Percentiles rank a stretch among this genome's conserved stretches.
Conservation (phyloP, 495 filamentous ascomycete genomes). For the Hamigera avellanea region DNA sequence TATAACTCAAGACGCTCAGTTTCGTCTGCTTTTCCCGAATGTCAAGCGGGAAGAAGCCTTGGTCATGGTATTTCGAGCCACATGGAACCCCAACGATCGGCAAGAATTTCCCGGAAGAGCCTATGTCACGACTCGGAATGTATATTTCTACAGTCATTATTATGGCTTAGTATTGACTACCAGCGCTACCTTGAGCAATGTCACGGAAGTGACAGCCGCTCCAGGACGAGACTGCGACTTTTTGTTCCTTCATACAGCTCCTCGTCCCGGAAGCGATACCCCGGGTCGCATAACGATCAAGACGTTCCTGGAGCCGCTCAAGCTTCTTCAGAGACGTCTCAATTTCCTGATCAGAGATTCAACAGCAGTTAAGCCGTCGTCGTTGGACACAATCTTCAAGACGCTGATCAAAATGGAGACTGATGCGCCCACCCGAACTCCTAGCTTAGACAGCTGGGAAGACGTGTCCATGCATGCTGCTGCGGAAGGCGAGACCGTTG, state of each 20-base stretch:
- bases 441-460: constrained; percentile 89
- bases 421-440: constrained; percentile 47
- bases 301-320: constrained; percentile 80
- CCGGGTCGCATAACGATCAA: constrained; percentile 73
- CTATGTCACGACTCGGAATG: constrained; percentile 72
- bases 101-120: constrained; percentile 80
- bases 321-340: constrained; percentile 68
- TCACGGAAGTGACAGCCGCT: constrained; percentile 81
- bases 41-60: constrained; percentile 63
- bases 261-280: constrained; percentile 44
- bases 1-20: constrained; percentile 83
- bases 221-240: constrained; percentile 88
- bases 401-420: constrained; percentile 57
- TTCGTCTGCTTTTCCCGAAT: constrained; percentile 78
- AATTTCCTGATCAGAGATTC: constrained; percentile 73
- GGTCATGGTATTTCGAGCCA: constrained; percentile 66
- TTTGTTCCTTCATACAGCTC: constrained; percentile 74
- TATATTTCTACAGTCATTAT: constrained; percentile 95
- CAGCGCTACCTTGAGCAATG: constrained; percentile 54
- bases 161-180: constrained; percentile 84
- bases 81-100: constrained; percentile 63
- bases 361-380: constrained; percentile 50
- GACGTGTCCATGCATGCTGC: constrained; percentile 60
- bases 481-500: constrained; percentile 30
- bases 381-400: constrained; percentile 52